Base-by-base conservation (phyloP, 371 early-diverging fungal species). In the Mortierella sp. region DNA sequence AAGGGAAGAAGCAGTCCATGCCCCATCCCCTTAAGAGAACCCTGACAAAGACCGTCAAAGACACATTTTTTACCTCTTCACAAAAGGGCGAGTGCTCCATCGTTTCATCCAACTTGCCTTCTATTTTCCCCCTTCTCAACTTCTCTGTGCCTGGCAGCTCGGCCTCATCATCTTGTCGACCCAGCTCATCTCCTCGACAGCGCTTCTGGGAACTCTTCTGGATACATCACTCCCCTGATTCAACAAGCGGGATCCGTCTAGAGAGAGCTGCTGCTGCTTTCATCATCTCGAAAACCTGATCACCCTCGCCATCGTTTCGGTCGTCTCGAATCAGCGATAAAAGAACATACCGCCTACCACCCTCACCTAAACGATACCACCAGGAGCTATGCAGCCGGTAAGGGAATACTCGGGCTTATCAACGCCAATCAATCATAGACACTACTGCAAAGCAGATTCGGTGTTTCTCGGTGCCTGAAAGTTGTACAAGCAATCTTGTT, bases 321-420 rank as follows among this genome's bases (percentile, higher is more conserved):
- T n/a, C n/a, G n/a, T 61, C 61, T 61, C 37, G 61, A 31, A 31
- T 39, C 22, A 61, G 22, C 61, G 61, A 8, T 22, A 4, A 48
- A n/a, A n/a, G n/a, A 9, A 48, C 16, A 9, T 39, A 61, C 34
- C 61, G 34, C 61, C 34, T 9, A 34, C 39, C 6, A 19, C 19
- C 37, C 22, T 3, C 16, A 55, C 61, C 61, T 34, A 61, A 37
- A 31, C 61, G 61, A 61, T 10, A 22, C 61, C 37, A 61, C 14
- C 61, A 37, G 61, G 61, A 61, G 34, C 61, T 22, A 61, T 61
- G 61, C 61, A 61, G 37, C 61, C 61, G 61, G 61, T 61, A 61
- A 61, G 61, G 37, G 31, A 61, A 55, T 29, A 29, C 29, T 55
- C 16, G 29, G n/a, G n/a, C n/a, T n/a, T n/a, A n/a, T n/a, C n/a